Base-by-base conservation (phyloP, 2,329 filamentous ascomycete species). In the Apiospora phragmitis region DNA sequence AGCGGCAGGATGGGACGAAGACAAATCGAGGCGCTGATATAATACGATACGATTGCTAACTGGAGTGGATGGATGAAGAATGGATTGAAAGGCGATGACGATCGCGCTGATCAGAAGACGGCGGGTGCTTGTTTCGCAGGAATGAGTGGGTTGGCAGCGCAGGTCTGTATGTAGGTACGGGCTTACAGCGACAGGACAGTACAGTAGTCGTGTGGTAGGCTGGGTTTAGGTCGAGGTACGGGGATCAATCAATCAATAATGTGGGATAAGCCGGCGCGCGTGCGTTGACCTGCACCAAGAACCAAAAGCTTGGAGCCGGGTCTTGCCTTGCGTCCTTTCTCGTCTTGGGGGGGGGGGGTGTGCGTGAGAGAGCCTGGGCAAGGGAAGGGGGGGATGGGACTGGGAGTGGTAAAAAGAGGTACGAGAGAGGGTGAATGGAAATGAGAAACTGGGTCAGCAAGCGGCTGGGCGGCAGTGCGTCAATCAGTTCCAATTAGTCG, bases 31-130 rank as follows among this genome's bases (percentile, higher is more conserved):
- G 70, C 41, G 55, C 55, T 62, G 55, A 38, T 62, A 62, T n/a
- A 32, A 62, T 38, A 62, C 32, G 55, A 62, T 62, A 9, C n/a
- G 32, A 21, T 38, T 62, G 55, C 55, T 21, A n/a, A 62, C 18
- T 62, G 38, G 55, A 38, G 55, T 62, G 55, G 55, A 38, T 62
- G 55, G 38, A 62, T n/a, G n/a, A n/a, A n/a, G n/a, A 32, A 62
- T 62, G 14, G 55, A 59, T 59, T 59, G 51, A 59, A 55, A 14
- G 32, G 18, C 55, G 55, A 62, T 62, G 76, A 74, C 73, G 77
- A 79, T 78, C 75, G 78, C 76, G 78, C 76, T 77, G 76, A 77
- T 78, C 75, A 73, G 71, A 72, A 70, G 72, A 72, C 51, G 67
- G 70, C 67, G 70, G 72, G 71, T 43, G 70, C 72, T n/a, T 43